These are phyloP conservation scores for Prunus persica DNA, from an alignment of 306 rosid genomes.

Conservation along the genomic window Prunus_persica_NCBIv2 NC_034016.1:21213001-21213500, in stretches of 20 bases:
- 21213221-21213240: not conserved
- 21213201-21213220: not conserved
- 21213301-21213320: not conserved
- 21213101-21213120: not conserved
- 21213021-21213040: not conserved
- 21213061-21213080: not conserved
- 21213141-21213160: not conserved
- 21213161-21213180: not conserved
- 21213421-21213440: not conserved
- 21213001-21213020: not conserved
- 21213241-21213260: not conserved
- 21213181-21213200: not conserved
- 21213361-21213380: not conserved
- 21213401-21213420: too few species aligned
- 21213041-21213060: not conserved
- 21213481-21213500: not conserved
- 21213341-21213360: not conserved
- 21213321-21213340: not conserved
- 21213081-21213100: not conserved
- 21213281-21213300: not conserved
- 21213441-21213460: not conserved
- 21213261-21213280: not conserved
- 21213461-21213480: not conserved
- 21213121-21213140: not conserved
- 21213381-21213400: not conserved